Percentiles rank a stretch among this genome's conserved stretches.
Evolutionary conservation across 495 filamentous ascomycete species (phyloP).

Genomic region (Viridothelium virens): DNA sequence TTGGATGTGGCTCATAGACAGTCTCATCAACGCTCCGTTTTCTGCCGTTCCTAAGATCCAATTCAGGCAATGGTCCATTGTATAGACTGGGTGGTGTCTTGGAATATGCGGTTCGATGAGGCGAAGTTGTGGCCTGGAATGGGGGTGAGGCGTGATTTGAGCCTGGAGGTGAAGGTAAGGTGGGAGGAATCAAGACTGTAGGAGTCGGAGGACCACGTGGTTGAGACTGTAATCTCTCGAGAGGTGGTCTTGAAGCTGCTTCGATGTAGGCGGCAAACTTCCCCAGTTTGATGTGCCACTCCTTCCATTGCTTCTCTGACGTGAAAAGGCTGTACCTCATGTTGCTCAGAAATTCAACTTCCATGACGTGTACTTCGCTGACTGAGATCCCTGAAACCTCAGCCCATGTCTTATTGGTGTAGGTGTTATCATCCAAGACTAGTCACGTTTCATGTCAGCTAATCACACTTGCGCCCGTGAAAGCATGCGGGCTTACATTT

Average conservation of each 20-base stretch:
- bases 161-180: conserved; percentile 49
- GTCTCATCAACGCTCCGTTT: conserved; percentile 70
- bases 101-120: conserved; percentile 23
- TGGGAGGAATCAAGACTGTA: conserved; percentile 36
- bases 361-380: conserved; percentile 96
- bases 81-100: conserved; percentile 36
- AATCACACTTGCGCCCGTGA: background rate
- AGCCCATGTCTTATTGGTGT: conserved; percentile 99
- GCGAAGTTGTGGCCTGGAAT: conserved; percentile 28
- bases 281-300: conserved; percentile 73
- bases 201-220: conserved; percentile 41
- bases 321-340: conserved; percentile 90
- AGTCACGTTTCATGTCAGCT: conserved; percentile 6
- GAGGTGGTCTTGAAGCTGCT: conserved; percentile 41
- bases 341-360: conserved; percentile 98
- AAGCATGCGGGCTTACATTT: conserved; percentile 60
- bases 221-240: conserved; percentile 34
- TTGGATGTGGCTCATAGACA: conserved; percentile 56
- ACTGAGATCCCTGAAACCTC: conserved; percentile 95
- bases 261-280: conserved; percentile 77
- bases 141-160: conserved; percentile 42
- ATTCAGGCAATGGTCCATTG: conserved; percentile 45
- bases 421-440: conserved; percentile 98
- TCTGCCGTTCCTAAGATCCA: conserved; percentile 43
- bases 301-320: conserved; percentile 71